Percentiles rank a stretch among this genome's conserved stretches.
phyloP scores from a whole-genome alignment of 2,329 filamentous ascomycete genomes.

The Phialemoniopsis sp. region DNA sequence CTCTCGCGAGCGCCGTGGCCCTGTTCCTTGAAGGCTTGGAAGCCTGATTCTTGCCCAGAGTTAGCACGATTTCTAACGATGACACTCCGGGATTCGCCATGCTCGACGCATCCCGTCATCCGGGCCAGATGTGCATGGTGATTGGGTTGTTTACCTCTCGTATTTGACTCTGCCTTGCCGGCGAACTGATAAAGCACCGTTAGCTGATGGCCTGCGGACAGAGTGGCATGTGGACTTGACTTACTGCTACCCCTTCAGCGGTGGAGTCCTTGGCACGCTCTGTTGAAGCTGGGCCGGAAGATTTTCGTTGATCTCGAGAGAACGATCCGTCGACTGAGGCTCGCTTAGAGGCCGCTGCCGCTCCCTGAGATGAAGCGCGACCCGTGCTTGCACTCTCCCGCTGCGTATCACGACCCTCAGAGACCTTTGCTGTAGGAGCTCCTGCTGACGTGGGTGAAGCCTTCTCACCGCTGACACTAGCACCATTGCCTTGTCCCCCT shows the following conservation, averaged over 20 bases:
- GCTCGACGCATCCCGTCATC: not conserved
- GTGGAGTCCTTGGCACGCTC: conserved; percentile 37
- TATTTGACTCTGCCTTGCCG: too few species aligned
- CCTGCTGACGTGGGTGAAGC: conserved; percentile 4
- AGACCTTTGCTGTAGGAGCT: conserved; percentile 29
- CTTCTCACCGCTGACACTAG: conserved; percentile 13
- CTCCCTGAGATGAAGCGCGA: conserved; percentile 25
- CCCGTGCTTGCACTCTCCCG: conserved; percentile 29
- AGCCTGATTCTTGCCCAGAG: conserved; percentile 13
- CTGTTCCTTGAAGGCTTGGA: conserved; percentile 16
- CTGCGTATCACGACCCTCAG: conserved; percentile 22
- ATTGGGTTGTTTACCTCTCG: conserved; percentile 5
- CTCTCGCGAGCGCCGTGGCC: conserved; percentile 22
- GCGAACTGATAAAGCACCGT: too few species aligned
- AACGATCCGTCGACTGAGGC: conserved; percentile 33
- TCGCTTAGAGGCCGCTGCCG: conserved; percentile 36
- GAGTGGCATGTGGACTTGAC: conserved; percentile 12
- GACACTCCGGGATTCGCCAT: conserved; percentile 7
- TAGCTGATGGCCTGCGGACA: too few species aligned
- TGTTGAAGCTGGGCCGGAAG: conserved; percentile 19
- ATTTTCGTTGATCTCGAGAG: conserved; percentile 42
- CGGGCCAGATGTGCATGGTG: conserved; percentile 3
- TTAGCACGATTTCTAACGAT: conserved; percentile 8
- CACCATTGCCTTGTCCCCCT: conserved; percentile 15
- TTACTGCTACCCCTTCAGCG: conserved; percentile 29